A percentile compares a stretch with the other conserved stretches of the same genome.
Conservation (phyloP, 768 basidiomycete genomes). For the Polyporus arcularius region DNA sequence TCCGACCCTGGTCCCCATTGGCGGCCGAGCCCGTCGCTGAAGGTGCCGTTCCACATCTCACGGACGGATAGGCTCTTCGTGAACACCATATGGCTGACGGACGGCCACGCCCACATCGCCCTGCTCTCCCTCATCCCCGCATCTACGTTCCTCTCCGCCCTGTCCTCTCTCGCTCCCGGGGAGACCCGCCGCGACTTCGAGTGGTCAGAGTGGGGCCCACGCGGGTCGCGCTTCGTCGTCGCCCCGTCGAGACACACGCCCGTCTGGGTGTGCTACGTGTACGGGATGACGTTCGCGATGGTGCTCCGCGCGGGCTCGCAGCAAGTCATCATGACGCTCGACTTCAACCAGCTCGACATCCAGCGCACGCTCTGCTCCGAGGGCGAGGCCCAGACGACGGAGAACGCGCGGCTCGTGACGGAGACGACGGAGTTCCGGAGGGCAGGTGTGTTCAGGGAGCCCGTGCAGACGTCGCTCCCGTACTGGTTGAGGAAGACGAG, state of each 20-base stretch:
- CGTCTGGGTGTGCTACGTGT: slow-evolving; percentile 63
- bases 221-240: slow-evolving; percentile 44
- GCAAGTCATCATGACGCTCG: slow-evolving; percentile 43
- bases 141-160: slow-evolving; percentile 34
- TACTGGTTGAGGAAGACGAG: slow-evolving; percentile 38
- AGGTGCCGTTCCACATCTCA: slow-evolving; percentile 51
- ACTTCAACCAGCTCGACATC: slow-evolving; percentile 50
- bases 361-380: slow-evolving; percentile 1
- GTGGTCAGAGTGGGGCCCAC: slow-evolving; percentile 58
- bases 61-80: slow-evolving; percentile 46
- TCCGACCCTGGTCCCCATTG: slow-evolving; percentile 56
- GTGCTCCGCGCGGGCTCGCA: slow-evolving; percentile 14
- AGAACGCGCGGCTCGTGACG: slow-evolving; percentile 22
- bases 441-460: neutral
- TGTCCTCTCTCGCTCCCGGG: slow-evolving; percentile 23
- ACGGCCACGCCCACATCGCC: slow-evolving; percentile 29
- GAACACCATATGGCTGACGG: slow-evolving; percentile 44
- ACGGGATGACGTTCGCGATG: slow-evolving; percentile 47
- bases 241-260: slow-evolving; percentile 30
- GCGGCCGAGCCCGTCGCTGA: slow-evolving; percentile 34
- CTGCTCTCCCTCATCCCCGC: slow-evolving; percentile 45
- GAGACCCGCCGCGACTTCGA: slow-evolving; percentile 28
- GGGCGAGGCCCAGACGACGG: slow-evolving; percentile 5
- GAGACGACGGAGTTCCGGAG: neutral
- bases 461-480: slow-evolving; percentile 48